phyloP scores from a whole-genome alignment of 257 asterid species.

The Penstemon eatonii region DNA sequence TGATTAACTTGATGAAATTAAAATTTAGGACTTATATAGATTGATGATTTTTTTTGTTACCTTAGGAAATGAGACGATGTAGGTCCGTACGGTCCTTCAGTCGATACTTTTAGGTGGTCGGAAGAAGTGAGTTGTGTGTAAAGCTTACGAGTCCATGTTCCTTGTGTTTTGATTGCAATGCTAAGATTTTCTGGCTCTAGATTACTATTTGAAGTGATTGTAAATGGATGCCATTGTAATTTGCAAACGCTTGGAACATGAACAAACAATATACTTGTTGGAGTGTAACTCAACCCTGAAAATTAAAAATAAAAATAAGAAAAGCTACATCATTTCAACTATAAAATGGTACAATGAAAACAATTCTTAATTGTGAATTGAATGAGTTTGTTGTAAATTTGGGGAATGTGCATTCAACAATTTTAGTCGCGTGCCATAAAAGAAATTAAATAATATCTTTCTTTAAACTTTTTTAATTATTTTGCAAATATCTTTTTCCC shows the following conservation, averaged over 20 bases:
- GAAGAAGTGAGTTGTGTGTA: conserved; percentile 33
- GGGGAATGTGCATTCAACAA: too few species aligned
- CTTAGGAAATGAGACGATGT: conserved; percentile 37
- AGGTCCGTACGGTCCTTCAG: conserved; percentile 53
- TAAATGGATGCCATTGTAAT: conserved; percentile 54
- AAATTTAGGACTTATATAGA: not conserved
- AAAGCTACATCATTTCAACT: not conserved
- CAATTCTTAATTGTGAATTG: not conserved
- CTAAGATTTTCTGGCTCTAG: conserved; percentile 40
- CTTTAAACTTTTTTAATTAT: too few species aligned
- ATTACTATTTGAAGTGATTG: conserved; percentile 36
- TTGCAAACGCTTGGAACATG: conserved; percentile 41
- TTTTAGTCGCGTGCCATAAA: too few species aligned
- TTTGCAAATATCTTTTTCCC: too few species aligned
- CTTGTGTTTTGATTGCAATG: conserved; percentile 32
- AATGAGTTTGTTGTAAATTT: not conserved
- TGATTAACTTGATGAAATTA: not conserved
- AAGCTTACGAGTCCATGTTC: conserved; percentile 45
- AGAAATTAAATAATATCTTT: too few species aligned
- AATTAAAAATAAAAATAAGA: too few species aligned
- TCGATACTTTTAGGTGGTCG: conserved; percentile 32
- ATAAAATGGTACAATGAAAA: not conserved
- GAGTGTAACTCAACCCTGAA: conserved; percentile 33
- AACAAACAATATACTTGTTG: conserved; percentile 37
- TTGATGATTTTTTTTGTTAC: not conserved